A percentile compares a stretch with the other conserved stretches of the same genome.
These are phyloP conservation scores for Colletotrichum filicis DNA, from an alignment of 2,329 filamentous ascomycete species.

Conservation along the genomic window DNA sequence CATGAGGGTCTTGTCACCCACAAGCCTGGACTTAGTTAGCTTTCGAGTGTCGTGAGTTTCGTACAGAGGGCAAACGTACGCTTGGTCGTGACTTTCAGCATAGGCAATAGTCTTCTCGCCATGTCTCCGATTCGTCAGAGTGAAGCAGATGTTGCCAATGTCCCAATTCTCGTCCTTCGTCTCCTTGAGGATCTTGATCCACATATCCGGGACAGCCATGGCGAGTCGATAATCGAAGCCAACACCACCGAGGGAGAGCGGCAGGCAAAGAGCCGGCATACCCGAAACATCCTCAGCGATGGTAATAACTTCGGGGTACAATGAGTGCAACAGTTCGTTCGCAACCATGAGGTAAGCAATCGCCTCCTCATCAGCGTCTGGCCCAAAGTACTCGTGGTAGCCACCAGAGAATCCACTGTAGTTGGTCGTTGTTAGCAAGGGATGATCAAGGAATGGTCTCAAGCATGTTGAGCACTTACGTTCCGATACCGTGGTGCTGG, in stretches of 20 bases:
- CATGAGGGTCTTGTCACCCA: conserved; percentile 96
- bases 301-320: conserved; percentile 90
- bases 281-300: conserved; percentile 98
- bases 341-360: conserved; percentile 96
- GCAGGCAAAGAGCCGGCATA: conserved; percentile 95
- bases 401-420: conserved; percentile 91
- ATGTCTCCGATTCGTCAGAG: conserved; percentile 90
- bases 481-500: conserved; percentile 94
- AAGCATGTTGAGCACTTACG: conserved; percentile 65
- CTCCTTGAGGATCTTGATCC: conserved; percentile 98
- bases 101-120: conserved; percentile 99
- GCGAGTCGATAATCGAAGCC: conserved; percentile 97
- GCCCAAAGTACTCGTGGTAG: conserved; percentile 97
- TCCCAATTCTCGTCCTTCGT: conserved; percentile 93
- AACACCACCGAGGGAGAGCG: conserved; percentile 86
- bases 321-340: conserved; percentile 92
- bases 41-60: not conserved
- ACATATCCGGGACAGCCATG: conserved; percentile 98
- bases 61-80: conserved; percentile 67
- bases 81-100: conserved; percentile 96
- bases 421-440: conserved; percentile 40
- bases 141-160: conserved; percentile 85
- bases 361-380: conserved; percentile 89
- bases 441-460: not conserved
- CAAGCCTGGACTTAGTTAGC: conserved; percentile 68